Base-by-base conservation (phyloP, 768 basidiomycete species). In the Leucocoprinus birnbaumii region DNA sequence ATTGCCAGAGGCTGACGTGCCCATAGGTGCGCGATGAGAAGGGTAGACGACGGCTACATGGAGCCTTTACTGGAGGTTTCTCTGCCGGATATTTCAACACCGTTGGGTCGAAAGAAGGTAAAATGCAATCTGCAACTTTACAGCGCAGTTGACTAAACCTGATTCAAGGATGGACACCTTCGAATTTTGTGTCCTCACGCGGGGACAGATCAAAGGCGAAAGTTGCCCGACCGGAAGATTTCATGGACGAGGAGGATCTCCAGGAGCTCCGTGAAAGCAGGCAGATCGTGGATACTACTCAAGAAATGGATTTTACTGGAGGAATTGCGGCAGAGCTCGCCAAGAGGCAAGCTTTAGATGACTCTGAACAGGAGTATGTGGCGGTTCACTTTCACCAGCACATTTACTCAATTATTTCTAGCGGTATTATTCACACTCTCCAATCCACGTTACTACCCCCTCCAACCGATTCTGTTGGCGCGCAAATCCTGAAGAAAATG, bases 201-300 rank as follows among this genome's bases (percentile, higher is more conserved):
- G 70, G 66, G 25, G 88, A 91, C 42, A 83, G 94, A 46, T 83
- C 83, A 44, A 87, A 86, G 66, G 69, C 80, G 61, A 77, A 81
- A 61, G 71, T 70, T 2, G 71, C 78, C n/a, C 78, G 79, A 27
- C 87, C 93, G 0, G 92, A 96, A 69, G 94, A 97, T 66, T 98
- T 92, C 66, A 98, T 99, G 97, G 97, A 99, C 71, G 97, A 98
- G 41, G 97, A 99, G 71, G 97, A 98, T 67, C 74, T 98, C 14
- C 85, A 89, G 43, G 92, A 92, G 58, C 68, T 89, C 57, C 82
- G 79, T 31, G 91, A 94, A 38, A 83, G 81, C 60, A 78, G 86
- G 61, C 83, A 80, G 18, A 68, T 97, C 8, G 82, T 94, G 3
- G 87, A 91, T 63, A 89, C 86, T 35, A 85, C 86, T 11, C 89